Base-by-base conservation (phyloP, 176 grass and related monocot genomes). In the Chrysopogon serrulatus region DNA sequence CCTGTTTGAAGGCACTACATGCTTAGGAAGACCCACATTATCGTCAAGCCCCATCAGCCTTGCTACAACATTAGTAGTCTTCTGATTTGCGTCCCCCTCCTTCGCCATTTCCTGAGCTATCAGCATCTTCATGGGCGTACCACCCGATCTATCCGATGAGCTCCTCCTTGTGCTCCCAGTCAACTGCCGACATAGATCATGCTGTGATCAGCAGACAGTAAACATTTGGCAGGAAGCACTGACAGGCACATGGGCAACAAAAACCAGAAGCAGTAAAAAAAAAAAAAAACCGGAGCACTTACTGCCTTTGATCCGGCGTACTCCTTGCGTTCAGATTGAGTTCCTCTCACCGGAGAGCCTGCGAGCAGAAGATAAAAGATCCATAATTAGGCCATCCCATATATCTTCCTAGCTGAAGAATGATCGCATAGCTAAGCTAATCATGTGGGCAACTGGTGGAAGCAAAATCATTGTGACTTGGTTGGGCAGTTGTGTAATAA, bases 31-130 rank as follows among this genome's bases (percentile, higher is more conserved):
- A 45, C 82, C 64, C 24, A 84, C 70, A 77, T 82, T 83, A 32
- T 92, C 88, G 21, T 99, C 97, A 82, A 99, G 90, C 65, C 97
- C 96, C 97, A 99, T 99, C 56, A 99, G 81, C 88, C 83, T 92
- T n/a, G 93, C 97, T 32, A 99, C 86, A 33, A 99, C 84, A 81
- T 86, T 92, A 62, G 80, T 87, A 33, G 79, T 83, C 69, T 94
- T 99, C 45, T 77, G 82, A 67, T 80, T 96, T 68, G 78, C 82
- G 83, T 94, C 87, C 16, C 83, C 89, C 56, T 95, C 88, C 89
- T 89, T 96, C 1, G 89, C 91, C 93, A 99, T 99, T 74, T 99
- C 93, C 44, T 94, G 88, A 33, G 89, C 97, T 65, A 96, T 85
- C 81, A 99, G 83, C 84, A 78, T 90, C 32, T 99, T 99, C 91